phyloP scores from a whole-genome alignment of 2,329 filamentous ascomycete species.

The Lasiodiplodia sp. region DNA sequence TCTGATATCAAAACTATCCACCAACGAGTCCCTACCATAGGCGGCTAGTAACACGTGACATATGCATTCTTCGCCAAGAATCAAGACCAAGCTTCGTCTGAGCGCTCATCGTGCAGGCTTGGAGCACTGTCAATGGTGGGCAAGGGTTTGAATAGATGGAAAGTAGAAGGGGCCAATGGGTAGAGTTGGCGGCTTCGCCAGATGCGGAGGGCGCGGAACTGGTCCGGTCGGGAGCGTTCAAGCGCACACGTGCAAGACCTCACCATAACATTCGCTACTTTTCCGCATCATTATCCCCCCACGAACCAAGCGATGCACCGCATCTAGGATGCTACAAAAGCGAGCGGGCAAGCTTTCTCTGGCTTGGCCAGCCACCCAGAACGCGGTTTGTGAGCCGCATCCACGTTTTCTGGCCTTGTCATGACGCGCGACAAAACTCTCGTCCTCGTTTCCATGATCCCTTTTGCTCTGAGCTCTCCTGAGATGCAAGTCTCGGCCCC shows the following conservation, averaged over 20 bases:
- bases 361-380: not conserved
- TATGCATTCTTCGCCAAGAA: not conserved
- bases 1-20: too few relatives aligned
- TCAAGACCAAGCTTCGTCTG: not conserved
- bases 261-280: not conserved
- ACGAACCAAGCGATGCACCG: too few relatives aligned
- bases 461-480: conserved; percentile 9
- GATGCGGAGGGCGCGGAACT: not conserved
- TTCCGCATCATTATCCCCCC: not conserved
- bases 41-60: too few relatives aligned
- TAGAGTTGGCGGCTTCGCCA: not conserved
- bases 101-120: not conserved
- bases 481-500: conserved; percentile 35
- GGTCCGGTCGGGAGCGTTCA: not conserved
- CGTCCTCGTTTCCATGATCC: conserved; percentile 50
- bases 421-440: not conserved
- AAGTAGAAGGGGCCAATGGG: not conserved
- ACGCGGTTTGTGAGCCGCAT: not conserved
- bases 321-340: not conserved
- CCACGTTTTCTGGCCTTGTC: not conserved
- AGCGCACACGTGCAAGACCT: conserved; percentile 2
- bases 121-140: not conserved
- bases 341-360: too few relatives aligned
- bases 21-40: too few relatives aligned
- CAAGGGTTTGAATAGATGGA: not conserved